A percentile compares a stretch with the other conserved stretches of the same genome.
These are phyloP conservation scores for Linnemannia exigua DNA, from an alignment of 192 early-diverging fungal genomes.

Conservation along the genomic window DNA sequence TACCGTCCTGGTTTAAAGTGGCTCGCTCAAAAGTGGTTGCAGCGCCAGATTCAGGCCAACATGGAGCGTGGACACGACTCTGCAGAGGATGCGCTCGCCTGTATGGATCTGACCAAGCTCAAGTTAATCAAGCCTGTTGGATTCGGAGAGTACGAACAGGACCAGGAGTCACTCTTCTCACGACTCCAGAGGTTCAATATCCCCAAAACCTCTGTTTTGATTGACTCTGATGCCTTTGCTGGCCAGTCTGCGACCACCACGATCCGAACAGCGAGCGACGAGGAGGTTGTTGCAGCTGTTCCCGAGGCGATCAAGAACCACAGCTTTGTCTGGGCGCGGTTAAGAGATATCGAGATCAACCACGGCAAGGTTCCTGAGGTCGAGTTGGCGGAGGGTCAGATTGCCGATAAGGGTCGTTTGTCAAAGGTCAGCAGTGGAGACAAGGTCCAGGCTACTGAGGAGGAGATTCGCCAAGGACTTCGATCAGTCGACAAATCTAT, in stretches of 20 bases:
- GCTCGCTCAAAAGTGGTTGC: conserved; percentile 65
- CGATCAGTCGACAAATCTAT: conserved; percentile 55
- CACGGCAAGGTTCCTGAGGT: conserved; percentile 34
- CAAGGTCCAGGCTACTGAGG: conserved; percentile 32
- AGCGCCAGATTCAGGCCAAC: conserved; percentile 69
- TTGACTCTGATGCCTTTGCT: conserved; percentile 32
- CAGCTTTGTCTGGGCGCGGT: conserved; percentile 48
- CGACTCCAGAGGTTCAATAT: conserved; percentile 33
- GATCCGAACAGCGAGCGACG: conserved; percentile 35
- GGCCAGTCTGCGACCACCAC: conserved; percentile 38
- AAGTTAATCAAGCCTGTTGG: conserved; percentile 59
- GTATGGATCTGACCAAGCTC: conserved; percentile 73
- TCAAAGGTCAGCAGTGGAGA: conserved; percentile 43
- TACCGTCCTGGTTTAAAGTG: conserved; percentile 66
- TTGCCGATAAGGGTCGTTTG: conserved; percentile 32
- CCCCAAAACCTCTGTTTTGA: conserved; percentile 35
- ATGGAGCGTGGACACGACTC: conserved; percentile 73
- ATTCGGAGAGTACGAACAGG: conserved; percentile 56
- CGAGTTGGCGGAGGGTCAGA: conserved; percentile 7
- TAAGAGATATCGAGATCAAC: conserved; percentile 54
- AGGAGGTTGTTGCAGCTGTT: conserved; percentile 34
- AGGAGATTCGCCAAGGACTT: conserved; percentile 36
- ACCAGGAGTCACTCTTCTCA: conserved; percentile 57
- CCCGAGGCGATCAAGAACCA: conserved; percentile 39
- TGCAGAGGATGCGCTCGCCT: conserved; percentile 76